Conservation (phyloP, 1,284 basidiomycete genomes). For the Marasmius oreades region DNA sequence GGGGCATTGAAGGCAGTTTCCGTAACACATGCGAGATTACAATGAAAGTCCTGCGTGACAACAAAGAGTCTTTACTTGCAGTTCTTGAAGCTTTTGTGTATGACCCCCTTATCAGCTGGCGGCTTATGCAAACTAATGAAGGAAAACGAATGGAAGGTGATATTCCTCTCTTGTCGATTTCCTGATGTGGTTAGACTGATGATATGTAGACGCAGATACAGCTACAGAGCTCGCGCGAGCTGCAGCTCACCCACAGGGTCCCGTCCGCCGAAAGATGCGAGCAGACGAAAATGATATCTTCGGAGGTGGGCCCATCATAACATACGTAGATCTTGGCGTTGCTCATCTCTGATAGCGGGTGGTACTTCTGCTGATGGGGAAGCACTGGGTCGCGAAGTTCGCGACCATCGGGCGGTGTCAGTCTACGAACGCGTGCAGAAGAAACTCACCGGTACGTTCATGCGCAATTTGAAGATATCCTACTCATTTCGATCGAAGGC, state of each 20-base stretch:
- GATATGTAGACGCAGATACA: constrained; percentile 44
- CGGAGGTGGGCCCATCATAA: constrained; percentile 47
- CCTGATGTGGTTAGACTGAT: constrained; percentile 27
- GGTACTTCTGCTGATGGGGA: constrained; percentile 44
- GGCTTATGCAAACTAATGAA: constrained; percentile 73
- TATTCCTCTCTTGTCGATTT: constrained; percentile 11
- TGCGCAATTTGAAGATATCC: neutral
- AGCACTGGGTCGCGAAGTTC: constrained; percentile 62
- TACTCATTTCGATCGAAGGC: constrained; percentile 40
- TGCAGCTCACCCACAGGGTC: constrained; percentile 71
- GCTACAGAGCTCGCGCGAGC: constrained; percentile 63
- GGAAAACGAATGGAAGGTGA: constrained; percentile 64
- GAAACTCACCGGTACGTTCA: constrained; percentile 78
- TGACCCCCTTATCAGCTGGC: constrained; percentile 88
- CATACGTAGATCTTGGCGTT: neutral
- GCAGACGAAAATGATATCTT: constrained; percentile 83
- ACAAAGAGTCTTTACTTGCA: constrained; percentile 97
- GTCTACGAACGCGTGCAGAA: constrained; percentile 93
- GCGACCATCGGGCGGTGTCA: constrained; percentile 84
- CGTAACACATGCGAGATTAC: constrained; percentile 95
- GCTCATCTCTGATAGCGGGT: constrained; percentile 28
- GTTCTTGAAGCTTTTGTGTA: constrained; percentile 95
- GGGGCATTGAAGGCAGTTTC: constrained; percentile 97
- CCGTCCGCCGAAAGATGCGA: constrained; percentile 61
- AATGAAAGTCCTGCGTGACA: constrained; percentile 94